These are phyloP conservation scores for Colletotrichum lini DNA, from an alignment of 2,329 filamentous ascomycete genomes.

Conservation along the genomic window DNA sequence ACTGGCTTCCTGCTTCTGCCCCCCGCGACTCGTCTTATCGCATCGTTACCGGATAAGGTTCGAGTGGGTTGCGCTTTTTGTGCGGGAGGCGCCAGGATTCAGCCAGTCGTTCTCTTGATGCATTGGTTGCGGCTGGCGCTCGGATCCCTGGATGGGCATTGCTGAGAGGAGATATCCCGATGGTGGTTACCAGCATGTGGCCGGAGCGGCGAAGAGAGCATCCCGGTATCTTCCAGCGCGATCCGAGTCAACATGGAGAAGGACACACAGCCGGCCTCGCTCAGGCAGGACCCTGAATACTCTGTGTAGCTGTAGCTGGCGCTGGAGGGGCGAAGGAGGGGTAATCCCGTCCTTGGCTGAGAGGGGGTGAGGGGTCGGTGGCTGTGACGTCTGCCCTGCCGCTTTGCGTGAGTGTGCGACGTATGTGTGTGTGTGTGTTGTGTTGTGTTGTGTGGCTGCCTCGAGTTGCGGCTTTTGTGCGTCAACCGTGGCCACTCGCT, in stretches of 20 bases:
- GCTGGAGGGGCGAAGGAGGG: slow-evolving; percentile 13
- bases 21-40: slow-evolving; percentile 13
- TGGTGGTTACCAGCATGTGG: not conserved
- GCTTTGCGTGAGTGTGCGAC: not conserved
- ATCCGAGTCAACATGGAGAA: not conserved
- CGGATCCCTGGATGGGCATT: not conserved
- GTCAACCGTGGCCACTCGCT: slow-evolving; percentile 33
- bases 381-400: slow-evolving; percentile 35
- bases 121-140: slow-evolving; percentile 31
- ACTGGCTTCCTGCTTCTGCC: not conserved
- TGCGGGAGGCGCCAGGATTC: slow-evolving; percentile 34
- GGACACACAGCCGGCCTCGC: not conserved
- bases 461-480: slow-evolving; percentile 39
- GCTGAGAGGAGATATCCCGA: not conserved
- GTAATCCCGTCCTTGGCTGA: slow-evolving; percentile 23
- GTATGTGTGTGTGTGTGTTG: no score
- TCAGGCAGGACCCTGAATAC: slow-evolving; percentile 38
- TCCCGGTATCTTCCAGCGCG: slow-evolving; percentile 24
- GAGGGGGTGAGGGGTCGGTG: slow-evolving; percentile 6
- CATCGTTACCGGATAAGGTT: slow-evolving; percentile 31
- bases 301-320: slow-evolving; percentile 19
- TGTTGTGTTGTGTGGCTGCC: slow-evolving; percentile 25
- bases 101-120: slow-evolving; percentile 31
- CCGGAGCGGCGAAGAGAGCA: not conserved
- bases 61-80: slow-evolving; percentile 36